Percentiles rank a stretch among this genome's conserved stretches.
Conservation (phyloP, 2,329 filamentous ascomycete species). For the Venturia aucupariae region DNA sequence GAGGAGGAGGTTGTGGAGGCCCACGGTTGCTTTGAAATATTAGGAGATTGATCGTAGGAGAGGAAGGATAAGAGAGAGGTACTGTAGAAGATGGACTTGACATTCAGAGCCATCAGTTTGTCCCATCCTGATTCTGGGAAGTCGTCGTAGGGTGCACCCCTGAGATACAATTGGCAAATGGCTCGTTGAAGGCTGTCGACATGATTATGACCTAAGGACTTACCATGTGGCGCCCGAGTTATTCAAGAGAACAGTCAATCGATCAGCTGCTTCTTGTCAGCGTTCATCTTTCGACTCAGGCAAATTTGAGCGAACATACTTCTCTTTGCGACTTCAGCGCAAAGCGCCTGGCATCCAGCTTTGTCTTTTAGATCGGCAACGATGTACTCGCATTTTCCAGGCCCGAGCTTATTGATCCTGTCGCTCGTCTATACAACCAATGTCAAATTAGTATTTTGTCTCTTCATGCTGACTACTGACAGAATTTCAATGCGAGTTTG, state of each 20-base stretch:
- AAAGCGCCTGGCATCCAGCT: slow-evolving; percentile 39
- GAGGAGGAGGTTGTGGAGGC: slow-evolving; percentile 38
- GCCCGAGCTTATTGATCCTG: slow-evolving; percentile 42
- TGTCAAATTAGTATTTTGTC: not conserved
- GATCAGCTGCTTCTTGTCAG: slow-evolving; percentile 31
- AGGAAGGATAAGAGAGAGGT: slow-evolving; percentile 9
- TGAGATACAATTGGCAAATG: not conserved
- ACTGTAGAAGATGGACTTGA: slow-evolving; percentile 44
- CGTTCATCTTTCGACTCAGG: not conserved
- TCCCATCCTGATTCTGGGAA: slow-evolving; percentile 51
- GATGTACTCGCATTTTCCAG: slow-evolving; percentile 42
- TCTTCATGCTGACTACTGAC: not conserved
- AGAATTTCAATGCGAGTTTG: not conserved
- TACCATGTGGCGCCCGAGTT: slow-evolving; percentile 44
- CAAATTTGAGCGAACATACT: not conserved
- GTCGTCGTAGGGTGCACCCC: slow-evolving; percentile 47
- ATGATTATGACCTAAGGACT: too few relatives aligned
- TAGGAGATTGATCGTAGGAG: not conserved
- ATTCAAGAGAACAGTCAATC: slow-evolving; percentile 42
- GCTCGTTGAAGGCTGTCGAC: too few relatives aligned
- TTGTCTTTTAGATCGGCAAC: slow-evolving; percentile 44
- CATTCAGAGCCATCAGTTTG: slow-evolving; percentile 46
- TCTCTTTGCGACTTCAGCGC: slow-evolving; percentile 23
- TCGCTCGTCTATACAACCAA: slow-evolving; percentile 26
- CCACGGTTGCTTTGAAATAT: slow-evolving; percentile 22